Base-by-base conservation (phyloP, 176 grass and related monocot species). In the Puccinellia tenuiflora region DNA sequence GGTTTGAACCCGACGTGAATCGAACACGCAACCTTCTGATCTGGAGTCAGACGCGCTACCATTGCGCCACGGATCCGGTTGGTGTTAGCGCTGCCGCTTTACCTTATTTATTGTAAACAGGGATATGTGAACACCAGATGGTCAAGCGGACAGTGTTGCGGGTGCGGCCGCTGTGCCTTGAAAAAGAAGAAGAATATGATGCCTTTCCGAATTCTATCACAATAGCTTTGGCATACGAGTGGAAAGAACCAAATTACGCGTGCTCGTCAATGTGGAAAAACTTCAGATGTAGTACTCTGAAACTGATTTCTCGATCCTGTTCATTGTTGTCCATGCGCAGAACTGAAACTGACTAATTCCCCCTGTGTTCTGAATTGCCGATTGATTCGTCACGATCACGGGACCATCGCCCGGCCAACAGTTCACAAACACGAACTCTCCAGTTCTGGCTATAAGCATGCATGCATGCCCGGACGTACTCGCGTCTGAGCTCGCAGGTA, bases 31-130 rank as follows among this genome's bases (percentile, higher is more conserved):
- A 92, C 93, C 92, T 97, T 94, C 90, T 91, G 88, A 97, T 91
- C 92, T 95, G 95, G 95, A 95, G 95, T 98, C 92, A 98, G 95
- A 95, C 92, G 95, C 90, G 92, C 95, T 95, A 98, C 92, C 92
- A 95, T 98, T 98, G 95, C 95, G 95, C 95, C 92, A 95, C 86
- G 92, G 96, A 95, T 94, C 95, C 95, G 50, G 59, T 9, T 14
- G 0, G 0, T 9, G n/a, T 14, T 46, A 46, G 3, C 0, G 3
- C 7, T 0, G 42, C 42, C 4, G 42, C 11, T 45, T 3, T 45
- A 10, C 0, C 3, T 0, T 45, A 46, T 13, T 43, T 43, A 43
- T 40, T 40, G 10, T 12, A 43, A 11, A 3, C 0, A 2, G 2
- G 42, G 1, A 12, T 3, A 46, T 13, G 43, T 15, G 43, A 14